phyloP scores from a whole-genome alignment of 768 basidiomycete genomes.

The Serendipita sp. region DNA sequence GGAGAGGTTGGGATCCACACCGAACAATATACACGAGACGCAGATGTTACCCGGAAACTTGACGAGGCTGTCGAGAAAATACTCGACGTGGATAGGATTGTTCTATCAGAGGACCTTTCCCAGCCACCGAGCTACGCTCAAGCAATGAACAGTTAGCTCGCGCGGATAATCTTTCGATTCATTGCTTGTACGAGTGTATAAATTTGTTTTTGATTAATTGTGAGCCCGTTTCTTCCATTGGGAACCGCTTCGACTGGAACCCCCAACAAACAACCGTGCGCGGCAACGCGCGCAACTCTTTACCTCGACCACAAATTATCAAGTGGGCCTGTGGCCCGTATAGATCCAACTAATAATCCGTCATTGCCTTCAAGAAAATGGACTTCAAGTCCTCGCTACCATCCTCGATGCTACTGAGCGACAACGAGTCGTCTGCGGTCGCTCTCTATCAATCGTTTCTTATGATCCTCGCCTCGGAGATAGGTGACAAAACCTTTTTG shows the following conservation, averaged over 20 bases:
- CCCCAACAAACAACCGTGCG: too few relatives aligned
- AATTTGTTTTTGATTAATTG: too few relatives aligned
- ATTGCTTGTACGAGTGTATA: too few relatives aligned
- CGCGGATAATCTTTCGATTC: not conserved
- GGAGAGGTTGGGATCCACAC: not conserved
- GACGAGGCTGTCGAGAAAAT: not conserved
- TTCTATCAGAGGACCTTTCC: too few relatives aligned
- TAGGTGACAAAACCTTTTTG: slow-evolving; percentile 90
- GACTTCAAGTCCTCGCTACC: not conserved
- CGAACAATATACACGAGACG: not conserved
- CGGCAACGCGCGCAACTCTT: too few relatives aligned
- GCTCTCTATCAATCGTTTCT: slow-evolving; percentile 65
- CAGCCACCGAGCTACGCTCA: not conserved
- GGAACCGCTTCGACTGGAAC: too few relatives aligned
- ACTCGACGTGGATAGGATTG: not conserved
- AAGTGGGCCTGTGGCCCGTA: too few relatives aligned
- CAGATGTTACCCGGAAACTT: not conserved
- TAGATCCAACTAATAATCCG: too few relatives aligned
- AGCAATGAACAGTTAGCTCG: not conserved
- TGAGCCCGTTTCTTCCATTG: too few relatives aligned
- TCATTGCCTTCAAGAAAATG: not conserved
- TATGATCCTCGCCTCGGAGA: slow-evolving; percentile 87
- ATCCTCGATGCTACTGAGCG: not conserved
- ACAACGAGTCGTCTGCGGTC: not conserved
- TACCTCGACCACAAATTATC: too few relatives aligned